A percentile compares a stretch with the other conserved stretches of the same genome.
Conservation (phyloP, 257 asterid species). For the Plectranthus barbatus region DNA sequence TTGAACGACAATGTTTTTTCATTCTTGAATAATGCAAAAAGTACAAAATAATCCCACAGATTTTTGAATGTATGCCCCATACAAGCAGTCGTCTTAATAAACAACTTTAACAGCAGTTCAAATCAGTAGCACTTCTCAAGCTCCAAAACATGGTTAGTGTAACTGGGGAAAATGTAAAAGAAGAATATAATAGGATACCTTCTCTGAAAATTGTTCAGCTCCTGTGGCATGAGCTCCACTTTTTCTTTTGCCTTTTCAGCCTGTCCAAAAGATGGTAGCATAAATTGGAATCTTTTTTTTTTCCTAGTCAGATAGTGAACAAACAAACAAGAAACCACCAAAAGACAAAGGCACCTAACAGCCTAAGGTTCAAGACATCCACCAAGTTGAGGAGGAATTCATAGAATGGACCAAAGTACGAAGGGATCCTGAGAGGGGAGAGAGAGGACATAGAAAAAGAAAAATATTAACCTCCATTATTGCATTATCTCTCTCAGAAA, state of each 20-base stretch:
- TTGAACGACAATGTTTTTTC: background rate
- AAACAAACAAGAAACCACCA: constrained; percentile 13
- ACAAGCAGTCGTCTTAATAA: background rate
- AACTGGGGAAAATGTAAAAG: background rate
- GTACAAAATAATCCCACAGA: background rate
- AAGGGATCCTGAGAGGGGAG: background rate
- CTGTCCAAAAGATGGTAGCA: constrained; percentile 29
- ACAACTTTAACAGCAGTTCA: background rate
- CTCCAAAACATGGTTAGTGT: constrained; percentile 9
- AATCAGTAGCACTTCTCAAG: too few species aligned
- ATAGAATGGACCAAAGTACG: background rate
- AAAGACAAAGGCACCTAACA: constrained; percentile 2
- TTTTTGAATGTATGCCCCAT: background rate
- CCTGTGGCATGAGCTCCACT: constrained; percentile 60
- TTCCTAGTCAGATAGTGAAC: background rate
- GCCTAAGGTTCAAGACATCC: constrained; percentile 5
- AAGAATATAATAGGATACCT: constrained; percentile 34
- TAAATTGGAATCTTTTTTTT: background rate
- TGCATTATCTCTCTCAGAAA: constrained; percentile 96
- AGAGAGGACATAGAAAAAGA: background rate
- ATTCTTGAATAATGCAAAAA: background rate
- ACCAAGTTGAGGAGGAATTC: background rate
- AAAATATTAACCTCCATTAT: constrained; percentile 69
- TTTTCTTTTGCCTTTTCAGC: constrained; percentile 86
- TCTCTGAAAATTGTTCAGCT: constrained; percentile 41